Conservation (phyloP, 805 yeast species). For the Saturnispora hagleri region DNA sequence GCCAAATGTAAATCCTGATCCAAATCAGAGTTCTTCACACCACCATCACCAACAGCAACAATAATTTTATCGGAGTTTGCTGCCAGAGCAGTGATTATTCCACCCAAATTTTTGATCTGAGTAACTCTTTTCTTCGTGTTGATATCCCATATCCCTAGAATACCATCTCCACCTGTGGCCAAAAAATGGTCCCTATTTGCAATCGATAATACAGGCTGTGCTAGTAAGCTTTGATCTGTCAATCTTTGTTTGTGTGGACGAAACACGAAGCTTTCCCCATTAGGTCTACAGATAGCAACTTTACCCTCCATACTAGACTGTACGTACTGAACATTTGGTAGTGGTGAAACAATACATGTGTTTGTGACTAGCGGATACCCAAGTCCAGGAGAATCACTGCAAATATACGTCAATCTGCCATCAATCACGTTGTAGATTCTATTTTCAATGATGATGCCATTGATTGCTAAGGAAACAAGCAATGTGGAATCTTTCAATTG, state of each 20-base stretch:
- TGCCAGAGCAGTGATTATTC: constrained; percentile 4
- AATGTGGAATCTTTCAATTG: background rate
- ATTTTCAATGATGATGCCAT: background rate
- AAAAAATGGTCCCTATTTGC: constrained; percentile 1
- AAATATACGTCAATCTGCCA: background rate
- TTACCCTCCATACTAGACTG: constrained; percentile 75
- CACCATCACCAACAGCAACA: constrained; percentile 6
- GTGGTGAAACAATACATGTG: background rate
- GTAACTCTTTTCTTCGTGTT: constrained; percentile 15
- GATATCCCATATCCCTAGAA: constrained; percentile 27
- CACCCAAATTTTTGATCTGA: constrained; percentile 4
- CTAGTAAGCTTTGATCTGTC: constrained; percentile 18
- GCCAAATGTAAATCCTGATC: constrained; percentile 2
- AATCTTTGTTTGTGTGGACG: constrained; percentile 57
- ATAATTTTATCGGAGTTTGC: background rate
- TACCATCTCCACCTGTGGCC: constrained; percentile 17
- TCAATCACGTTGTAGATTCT: background rate
- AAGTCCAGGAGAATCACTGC: constrained; percentile 1
- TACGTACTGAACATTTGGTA: constrained; percentile 24
- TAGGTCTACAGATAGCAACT: constrained; percentile 57
- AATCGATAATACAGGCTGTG: constrained; percentile 15
- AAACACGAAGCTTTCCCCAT: constrained; percentile 52
- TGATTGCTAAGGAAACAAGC: background rate
- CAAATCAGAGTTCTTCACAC: constrained; percentile 6
- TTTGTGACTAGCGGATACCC: constrained; percentile 5